Evolutionary conservation across 1,284 basidiomycete species (phyloP), one percentile per base, ranked within the genome.

Genomic region (Pulveroboletus sp.): DNA sequence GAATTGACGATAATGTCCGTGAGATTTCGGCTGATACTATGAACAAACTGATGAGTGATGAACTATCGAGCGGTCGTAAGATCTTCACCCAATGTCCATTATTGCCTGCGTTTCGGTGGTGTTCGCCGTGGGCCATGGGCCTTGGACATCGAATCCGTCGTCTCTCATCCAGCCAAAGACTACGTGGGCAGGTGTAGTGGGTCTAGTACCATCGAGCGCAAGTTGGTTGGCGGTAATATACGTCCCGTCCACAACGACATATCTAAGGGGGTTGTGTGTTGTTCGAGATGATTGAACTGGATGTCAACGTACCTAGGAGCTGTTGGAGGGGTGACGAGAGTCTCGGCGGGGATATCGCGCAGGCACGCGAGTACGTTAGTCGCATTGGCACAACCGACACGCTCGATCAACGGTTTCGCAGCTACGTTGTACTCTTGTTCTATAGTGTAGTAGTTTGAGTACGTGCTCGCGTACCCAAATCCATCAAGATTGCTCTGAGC

Each of bases 401-500:
- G 69, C 25, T 65, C 68, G 29, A 78, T 56, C 53, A 80, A 72
- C 1, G 70, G 69, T 14, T 71, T 52, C 9, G 72, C 72, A 5
- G 75, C 72, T 15, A 70, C 57, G n/a, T 56, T 31, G 9, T 69
- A 65, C 49, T 71, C 72, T 45, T 74, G 60, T 1, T 63, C 57
- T 51, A 76, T 73, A n/a, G 72, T 74, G 61, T 68, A 72, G 60
- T 78, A 78, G 28, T 72, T 62, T 20, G 74, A 75, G 60, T 74
- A 77, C 9, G 75, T 75, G 33, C 66, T 65, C n/a, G 77, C 78
- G 49, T 77, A 80, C 15, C 72, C 75, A 29, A 74, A 74, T 1
- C 80, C 80, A 5, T 73, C 79, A 1, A 81, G 70, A 61, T 79
- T 81, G 64, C 78, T 80, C 67, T 79, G 75, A 24, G 77, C 74